Evolutionary conservation across 1,284 basidiomycete genomes (phyloP), one percentile per base, ranked within the genome.

Genomic region (Acaromyces ingoldii): DNA sequence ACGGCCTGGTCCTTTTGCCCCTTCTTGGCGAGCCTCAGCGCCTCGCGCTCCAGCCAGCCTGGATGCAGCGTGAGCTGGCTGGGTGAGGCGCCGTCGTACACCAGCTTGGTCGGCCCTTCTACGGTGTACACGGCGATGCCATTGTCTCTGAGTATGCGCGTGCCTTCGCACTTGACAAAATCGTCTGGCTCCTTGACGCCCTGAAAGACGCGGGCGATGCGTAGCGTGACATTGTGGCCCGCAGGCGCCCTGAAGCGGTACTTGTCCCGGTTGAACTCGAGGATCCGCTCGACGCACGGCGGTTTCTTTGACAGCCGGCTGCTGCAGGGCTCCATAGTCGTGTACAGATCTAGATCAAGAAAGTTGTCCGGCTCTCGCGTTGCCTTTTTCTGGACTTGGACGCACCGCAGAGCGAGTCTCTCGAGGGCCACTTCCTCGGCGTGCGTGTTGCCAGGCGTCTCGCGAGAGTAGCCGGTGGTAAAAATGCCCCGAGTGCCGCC

Each of bases 311-410:
- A 92, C 9, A 90, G 87, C 49, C 95, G 82, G 26, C 88, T 77
- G 2, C 90, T 93, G 75, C 95, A 99, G 10, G 95, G 95, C 74
- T 99, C 95, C 81, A 99, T 85, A 0, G 93, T 98, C 0, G 92
- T 95, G 72, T 93, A 98, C 54, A 91, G 83, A 66, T 89, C 84
- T 24, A 85, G 80, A 37, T 79, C 77, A 7, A 77, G 3, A 25
- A 34, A 26, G 15, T 24, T 17, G n/a, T n/a, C n/a, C n/a, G n/a
- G n/a, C n/a, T n/a, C n/a, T n/a, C n/a, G n/a, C n/a, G n/a, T n/a
- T n/a, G n/a, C n/a, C n/a, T n/a, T n/a, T n/a, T n/a, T n/a, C n/a
- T n/a, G n/a, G n/a, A n/a, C n/a, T n/a, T n/a, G n/a, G n/a, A n/a
- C n/a, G n/a, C n/a, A n/a, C 21, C 17, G 44, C 6, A 29, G 37